Evolutionary conservation across 202 grass and related monocot genomes (phyloP).

Genomic region (Panicum virgatum): DNA sequence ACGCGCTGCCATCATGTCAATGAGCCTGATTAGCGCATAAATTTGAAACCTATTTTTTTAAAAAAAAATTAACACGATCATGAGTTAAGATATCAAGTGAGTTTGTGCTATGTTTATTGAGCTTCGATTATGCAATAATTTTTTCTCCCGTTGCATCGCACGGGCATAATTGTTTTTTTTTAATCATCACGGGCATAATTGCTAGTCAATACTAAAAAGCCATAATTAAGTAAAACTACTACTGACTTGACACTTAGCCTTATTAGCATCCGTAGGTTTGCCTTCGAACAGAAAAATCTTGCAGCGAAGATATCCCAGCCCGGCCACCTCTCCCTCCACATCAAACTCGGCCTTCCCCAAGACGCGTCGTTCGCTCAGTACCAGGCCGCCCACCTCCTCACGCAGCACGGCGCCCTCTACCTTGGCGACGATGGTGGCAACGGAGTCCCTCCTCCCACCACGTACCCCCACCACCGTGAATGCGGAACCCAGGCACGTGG

Average conservation of each 20-base stretch:
- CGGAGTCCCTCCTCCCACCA: neutral
- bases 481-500: neutral
- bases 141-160: too few relatives aligned
- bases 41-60: too few relatives aligned
- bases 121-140: too few relatives aligned
- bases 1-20: too few relatives aligned
- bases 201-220: too few relatives aligned
- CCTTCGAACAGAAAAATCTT: neutral
- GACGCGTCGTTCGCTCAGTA: neutral
- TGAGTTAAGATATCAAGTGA: too few relatives aligned
- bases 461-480: neutral
- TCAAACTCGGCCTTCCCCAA: neutral
- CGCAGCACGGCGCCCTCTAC: neutral
- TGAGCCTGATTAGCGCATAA: too few relatives aligned
- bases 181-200: too few relatives aligned
- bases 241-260: neutral
- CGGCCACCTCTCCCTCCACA: neutral
- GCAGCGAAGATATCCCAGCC: neutral
- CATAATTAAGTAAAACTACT: too few relatives aligned
- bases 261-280: neutral
- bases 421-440: neutral
- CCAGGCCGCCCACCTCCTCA: neutral
- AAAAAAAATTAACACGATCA: too few relatives aligned
- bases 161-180: too few relatives aligned
- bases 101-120: too few relatives aligned